Evolutionary conservation across 208 protist genomes (phyloP), one percentile per base, ranked within the genome.

Genomic region (Leishmania martiniquensis): DNA sequence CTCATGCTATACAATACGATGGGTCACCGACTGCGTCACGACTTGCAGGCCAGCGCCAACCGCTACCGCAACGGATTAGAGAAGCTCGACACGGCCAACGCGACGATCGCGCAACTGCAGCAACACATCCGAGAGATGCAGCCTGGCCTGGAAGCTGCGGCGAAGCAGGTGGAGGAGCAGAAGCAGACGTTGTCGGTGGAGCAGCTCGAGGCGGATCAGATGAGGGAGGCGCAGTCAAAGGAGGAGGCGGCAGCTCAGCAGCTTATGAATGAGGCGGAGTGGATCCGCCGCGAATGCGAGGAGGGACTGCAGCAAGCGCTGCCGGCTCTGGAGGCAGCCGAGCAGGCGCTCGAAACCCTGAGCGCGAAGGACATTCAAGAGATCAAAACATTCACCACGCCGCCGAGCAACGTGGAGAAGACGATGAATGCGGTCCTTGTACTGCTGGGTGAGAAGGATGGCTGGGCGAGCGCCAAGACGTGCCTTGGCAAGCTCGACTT

Each of bases 361-460:
- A 94, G 93, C 63, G 92, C 96, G 44, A 93, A 97, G 82, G 96
- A 98, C 75, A 98, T 98, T 75, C 93, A 92, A 59, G 92, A 98
- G 70, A 92, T 98, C 77, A 98, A 98, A 77, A 96, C 93, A 78
- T 98, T 98, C 81, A 85, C 86, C 20, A 96, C 93, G 60, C 98
- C 97, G 45, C 94, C 97, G 13, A 86, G 84, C 54, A 90, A 95
- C 73, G 96, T 99, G 51, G 92, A 97, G 74, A 88, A 97, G 71
- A 95, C 96, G 44, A 89, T 99, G 81, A 97, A 98, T 66, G 98
- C 96, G 49, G 98, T 99, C 54, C 91, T 98, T 47, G 90, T 98
- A 55, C 84, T 99, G 68, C 89, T 98, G 13, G 91, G 91, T 29
- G 92, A 95, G 77, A 98, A 98, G 80, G 92, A 98, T 62, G 92